Base-by-base conservation (phyloP, 2,329 filamentous ascomycete genomes). In the Penicillium thymicola region DNA sequence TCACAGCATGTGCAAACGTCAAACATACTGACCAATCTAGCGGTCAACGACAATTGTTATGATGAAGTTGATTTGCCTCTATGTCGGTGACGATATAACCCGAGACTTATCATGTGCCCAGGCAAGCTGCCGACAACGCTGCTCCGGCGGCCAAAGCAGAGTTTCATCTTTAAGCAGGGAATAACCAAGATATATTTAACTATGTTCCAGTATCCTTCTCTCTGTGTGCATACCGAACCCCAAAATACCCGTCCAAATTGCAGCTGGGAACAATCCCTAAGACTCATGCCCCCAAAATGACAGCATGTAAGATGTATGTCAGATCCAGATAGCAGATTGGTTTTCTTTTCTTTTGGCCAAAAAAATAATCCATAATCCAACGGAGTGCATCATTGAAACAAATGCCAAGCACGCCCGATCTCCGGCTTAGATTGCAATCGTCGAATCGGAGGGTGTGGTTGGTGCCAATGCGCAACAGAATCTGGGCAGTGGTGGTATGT, bases 381-480 rank as follows among this genome's bases (percentile, higher is more conserved):
- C 16, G 8, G 13, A 44, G 38, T 25, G 27, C n/a, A 50, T 21
- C 6, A 40, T 23, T 36, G 30, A 36, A 41, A 45, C 23, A 5
- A 27, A 52, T 18, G 25, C 44, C 44, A 37, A 59, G 49, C 30
- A 44, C 45, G 28, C 27, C 21, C 23, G 23, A 32, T 38, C 47
- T 32, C 42, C 40, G 21, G 59, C 40, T 50, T 38, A 18, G 13
- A 52, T 61, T 18, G 16, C 16, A 57, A 59, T 55, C 28, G 10
- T 47, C 59, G 47, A 61, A 61, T 59, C 50, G 47, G 59, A 61
- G 30, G 16, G 13, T 21, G 51, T 44, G 51, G 55, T 48, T 28
- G 43, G 30, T 34, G 27, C 43, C 28, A n/a, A 30, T 32, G 40
- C 13, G 30, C 36, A 21, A 21, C 21, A 37, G 43, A 28, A 41